Evolutionary conservation across 176 grass and related monocot species (phyloP), one percentile per base, ranked within the genome.

Genomic region (Carex cristatella): DNA sequence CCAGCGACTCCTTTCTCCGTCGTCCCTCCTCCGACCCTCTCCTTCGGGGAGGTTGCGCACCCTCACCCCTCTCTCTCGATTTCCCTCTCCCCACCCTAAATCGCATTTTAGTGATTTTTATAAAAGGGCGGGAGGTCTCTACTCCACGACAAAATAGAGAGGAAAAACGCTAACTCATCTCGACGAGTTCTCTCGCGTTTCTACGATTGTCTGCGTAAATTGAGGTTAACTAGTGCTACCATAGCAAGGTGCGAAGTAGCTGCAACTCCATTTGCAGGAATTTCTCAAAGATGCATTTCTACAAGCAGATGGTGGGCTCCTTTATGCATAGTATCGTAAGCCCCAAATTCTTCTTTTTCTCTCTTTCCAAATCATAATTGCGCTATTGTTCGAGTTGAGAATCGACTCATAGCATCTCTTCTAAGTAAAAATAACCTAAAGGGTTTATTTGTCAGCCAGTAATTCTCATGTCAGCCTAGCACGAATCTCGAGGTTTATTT

Each of bases 261-360:
- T 5, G 64, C 3, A 33, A 19, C n/a, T 12, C 69, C 42, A 73
- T 51, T 27, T 12, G 10, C 9, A 9, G 44, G 44, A 46, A 51
- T 53, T 74, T 74, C n/a, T 53, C 19, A 31, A 15, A 56, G 80
- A 83, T 83, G 80, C 27, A 67, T 67, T 83, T 83, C 80, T 83
- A 65, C 80, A 83, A 65, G 12, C 80, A 83, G 42, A 83, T 83
- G 80, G 19, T 10, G 37, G 80, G 80, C n/a, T 16, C 49, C 42
- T 83, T 15, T 62, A 11, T 7, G 80, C 11, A 83, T 4, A 83
- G 80, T 63, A 66, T 67, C 23, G 80, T 83, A 65, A 83, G 80
- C 13, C 5, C 60, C 14, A 40, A 19, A 65, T 65, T 83, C 31
- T 27, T 81, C 6, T 1, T 64, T 63, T 64, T 81, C 32, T 81